Evolutionary conservation across 2,329 filamentous ascomycete genomes (phyloP).

Genomic region (Colletotrichum noveboracense): DNA sequence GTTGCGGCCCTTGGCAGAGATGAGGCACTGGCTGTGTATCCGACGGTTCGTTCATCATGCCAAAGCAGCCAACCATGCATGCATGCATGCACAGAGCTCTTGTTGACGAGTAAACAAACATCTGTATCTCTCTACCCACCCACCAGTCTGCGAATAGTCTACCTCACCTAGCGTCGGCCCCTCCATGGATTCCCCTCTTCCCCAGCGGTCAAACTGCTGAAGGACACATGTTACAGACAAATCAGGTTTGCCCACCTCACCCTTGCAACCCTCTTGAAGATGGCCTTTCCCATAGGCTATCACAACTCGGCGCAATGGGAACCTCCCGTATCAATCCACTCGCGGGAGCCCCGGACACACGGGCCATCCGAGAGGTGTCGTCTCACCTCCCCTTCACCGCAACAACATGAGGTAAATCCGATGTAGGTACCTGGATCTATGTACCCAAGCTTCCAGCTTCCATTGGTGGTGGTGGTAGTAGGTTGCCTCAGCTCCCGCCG

Average conservation of each 20-base stretch:
- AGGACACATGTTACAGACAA: not conserved
- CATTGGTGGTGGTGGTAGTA: not conserved
- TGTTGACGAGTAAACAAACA: not conserved
- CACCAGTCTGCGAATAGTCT: not conserved
- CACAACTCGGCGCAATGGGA: not conserved
- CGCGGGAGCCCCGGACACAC: conserved; percentile 9
- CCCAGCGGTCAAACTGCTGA: not conserved
- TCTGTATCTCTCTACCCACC: not conserved
- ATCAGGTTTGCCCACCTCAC: conserved; percentile 1
- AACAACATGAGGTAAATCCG: conserved; percentile 3
- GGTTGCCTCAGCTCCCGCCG: not conserved
- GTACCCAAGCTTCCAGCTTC: not conserved
- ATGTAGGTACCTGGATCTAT: not conserved
- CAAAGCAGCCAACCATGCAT: not conserved
- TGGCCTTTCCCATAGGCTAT: not conserved
- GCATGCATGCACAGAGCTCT: not conserved
- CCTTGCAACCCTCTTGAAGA: not conserved
- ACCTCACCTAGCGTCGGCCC: not conserved
- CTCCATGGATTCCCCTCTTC: not conserved
- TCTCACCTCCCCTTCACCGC: conserved; percentile 17
- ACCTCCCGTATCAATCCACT: conserved; percentile 1
- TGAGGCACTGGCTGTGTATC: not conserved
- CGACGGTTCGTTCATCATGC: not conserved
- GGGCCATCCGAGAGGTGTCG: conserved; percentile 6
- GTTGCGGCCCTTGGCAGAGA: not conserved